Conservation (phyloP, 2,329 filamentous ascomycete genomes). For the Ceratocystis variospora region DNA sequence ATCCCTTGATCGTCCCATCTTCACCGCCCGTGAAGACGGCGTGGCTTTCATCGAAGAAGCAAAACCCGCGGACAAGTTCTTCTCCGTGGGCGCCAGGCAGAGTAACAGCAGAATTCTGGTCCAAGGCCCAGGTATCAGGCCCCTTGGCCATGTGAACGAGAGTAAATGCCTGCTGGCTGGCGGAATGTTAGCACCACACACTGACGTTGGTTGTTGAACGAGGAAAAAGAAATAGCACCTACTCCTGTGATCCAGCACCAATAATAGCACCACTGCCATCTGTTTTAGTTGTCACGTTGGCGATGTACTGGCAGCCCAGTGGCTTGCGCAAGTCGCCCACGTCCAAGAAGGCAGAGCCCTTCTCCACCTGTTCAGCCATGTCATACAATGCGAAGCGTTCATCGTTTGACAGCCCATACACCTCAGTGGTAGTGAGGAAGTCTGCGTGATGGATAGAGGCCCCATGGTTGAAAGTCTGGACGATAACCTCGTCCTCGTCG, state of each 20-base stretch:
- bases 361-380: constrained; percentile 48
- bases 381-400: constrained; percentile 64
- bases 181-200: neutral
- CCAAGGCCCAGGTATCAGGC: constrained; percentile 39
- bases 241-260: constrained; percentile 56
- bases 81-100: constrained; percentile 48
- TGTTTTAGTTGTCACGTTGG: constrained; percentile 48
- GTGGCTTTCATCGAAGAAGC: constrained; percentile 47
- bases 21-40: constrained; percentile 46
- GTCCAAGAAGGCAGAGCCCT: constrained; percentile 40
- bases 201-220: neutral
- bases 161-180: constrained; percentile 43
- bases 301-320: constrained; percentile 61
- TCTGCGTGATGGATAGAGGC: constrained; percentile 62
- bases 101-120: constrained; percentile 42
- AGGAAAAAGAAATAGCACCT: constrained; percentile 24
- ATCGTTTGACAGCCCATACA: constrained; percentile 64
- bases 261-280: constrained; percentile 46
- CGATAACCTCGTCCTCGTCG: constrained; percentile 64
- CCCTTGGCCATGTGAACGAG: constrained; percentile 44
- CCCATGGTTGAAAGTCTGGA: constrained; percentile 66
- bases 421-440: constrained; percentile 50
- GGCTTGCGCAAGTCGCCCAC: constrained; percentile 56
- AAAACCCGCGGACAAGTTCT: constrained; percentile 51
- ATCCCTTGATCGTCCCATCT: constrained; percentile 44